These are phyloP conservation scores for Rhizopogon vulgaris DNA, from an alignment of 768 basidiomycete species.

Conservation along the genomic window DNA sequence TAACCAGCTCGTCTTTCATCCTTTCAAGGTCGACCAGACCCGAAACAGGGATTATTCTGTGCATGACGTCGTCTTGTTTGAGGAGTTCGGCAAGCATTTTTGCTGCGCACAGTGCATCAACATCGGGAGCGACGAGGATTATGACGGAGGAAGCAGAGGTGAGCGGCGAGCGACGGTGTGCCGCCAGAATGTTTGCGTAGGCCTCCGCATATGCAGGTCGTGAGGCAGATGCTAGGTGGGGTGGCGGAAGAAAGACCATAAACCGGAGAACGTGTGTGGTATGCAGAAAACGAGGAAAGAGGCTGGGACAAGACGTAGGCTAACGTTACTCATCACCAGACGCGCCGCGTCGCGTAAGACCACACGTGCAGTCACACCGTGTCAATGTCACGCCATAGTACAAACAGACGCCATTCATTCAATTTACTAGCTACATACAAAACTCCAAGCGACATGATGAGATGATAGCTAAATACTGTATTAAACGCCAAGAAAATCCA, in stretches of 20 bases:
- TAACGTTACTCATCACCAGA: not conserved
- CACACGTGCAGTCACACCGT: constrained; percentile 2
- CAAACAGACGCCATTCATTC: too few species aligned
- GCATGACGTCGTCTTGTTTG: constrained; percentile 89
- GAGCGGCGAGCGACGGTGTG: constrained; percentile 66
- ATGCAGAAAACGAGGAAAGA: not conserved
- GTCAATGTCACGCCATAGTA: not conserved
- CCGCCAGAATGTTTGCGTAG: constrained; percentile 64
- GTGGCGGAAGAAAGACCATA: constrained; percentile 71
- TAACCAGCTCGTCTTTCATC: constrained; percentile 57
- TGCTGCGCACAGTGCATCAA: constrained; percentile 88
- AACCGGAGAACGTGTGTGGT: not conserved
- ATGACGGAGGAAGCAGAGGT: constrained; percentile 80
- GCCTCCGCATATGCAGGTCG: constrained; percentile 66
- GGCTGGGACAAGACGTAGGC: not conserved
- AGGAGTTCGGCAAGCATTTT: constrained; percentile 86
- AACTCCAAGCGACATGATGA: not conserved
- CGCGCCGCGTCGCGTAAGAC: constrained; percentile 8
- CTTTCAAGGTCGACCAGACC: constrained; percentile 73
- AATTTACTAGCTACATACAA: not conserved
- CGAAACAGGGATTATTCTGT: constrained; percentile 84
- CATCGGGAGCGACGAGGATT: constrained; percentile 83
- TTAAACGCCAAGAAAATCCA: not conserved
- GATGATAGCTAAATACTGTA: not conserved
- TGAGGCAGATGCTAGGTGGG: constrained; percentile 54